Base-by-base conservation (phyloP, 2,329 filamentous ascomycete species). In the Botryotinia globosa region DNA sequence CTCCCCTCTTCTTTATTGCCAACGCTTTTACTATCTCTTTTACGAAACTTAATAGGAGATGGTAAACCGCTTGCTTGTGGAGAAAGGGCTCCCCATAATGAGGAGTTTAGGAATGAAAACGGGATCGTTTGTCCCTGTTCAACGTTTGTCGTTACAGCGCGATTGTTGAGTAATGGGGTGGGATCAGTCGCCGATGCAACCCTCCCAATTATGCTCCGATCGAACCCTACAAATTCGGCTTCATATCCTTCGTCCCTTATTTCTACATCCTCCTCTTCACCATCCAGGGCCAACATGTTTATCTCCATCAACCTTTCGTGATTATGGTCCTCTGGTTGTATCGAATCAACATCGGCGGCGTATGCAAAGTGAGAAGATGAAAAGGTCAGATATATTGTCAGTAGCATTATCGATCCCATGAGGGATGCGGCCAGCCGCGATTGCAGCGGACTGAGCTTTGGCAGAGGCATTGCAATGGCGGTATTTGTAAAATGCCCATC, bases 391-490 rank as follows among this genome's bases (percentile, higher is more conserved):
- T 89, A 91, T 59, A 94, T 80, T 56, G 88, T 78, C 48, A 91
- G 77, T 45, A 92, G 81, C 68, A 91, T 79, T 44, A 88, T 82
- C 45, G 89, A 88, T 71, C 89, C 88, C 78, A 87, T 84, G 70
- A 91, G 80, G 73, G 90, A 92, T 78, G 90, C 89, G 80, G 88
- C 87, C 79, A 93, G 87, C 80, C 91, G 90, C 83, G 90, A 91
- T 84, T 92, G 92, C 77, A 92, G 84, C 78, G 87, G 89, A 81
- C 87, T 90, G 81, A 91, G 86, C 82, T 90, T 81, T 63, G 80
- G 79, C 73, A 81, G 77, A 74, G 78, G 79, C 80, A 81, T 81
- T 72, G 51, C 70, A 54, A 66, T 65, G 34, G 44, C 63, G 48
- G 70, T 72, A 59, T 48, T 42, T 25, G 63, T 42, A 61, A 39